A percentile compares a stretch with the other conserved stretches of the same genome.
These are phyloP conservation scores for Magnusiomyces ingens DNA, from an alignment of 1,139 yeast genomes.

Conservation along the genomic window DNA sequence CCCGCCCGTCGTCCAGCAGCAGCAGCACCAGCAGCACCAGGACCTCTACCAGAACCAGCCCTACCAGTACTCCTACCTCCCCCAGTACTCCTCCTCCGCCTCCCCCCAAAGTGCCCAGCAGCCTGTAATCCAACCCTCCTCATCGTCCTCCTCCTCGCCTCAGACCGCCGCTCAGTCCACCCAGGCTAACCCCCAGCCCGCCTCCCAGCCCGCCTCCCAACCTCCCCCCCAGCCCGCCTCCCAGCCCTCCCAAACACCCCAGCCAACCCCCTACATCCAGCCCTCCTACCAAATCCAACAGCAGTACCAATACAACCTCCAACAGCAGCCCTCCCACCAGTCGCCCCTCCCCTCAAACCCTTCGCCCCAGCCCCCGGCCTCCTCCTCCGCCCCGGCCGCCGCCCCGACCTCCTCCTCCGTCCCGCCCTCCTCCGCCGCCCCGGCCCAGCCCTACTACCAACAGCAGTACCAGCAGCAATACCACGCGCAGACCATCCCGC, in stretches of 20 bases:
- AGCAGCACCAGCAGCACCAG: background rate
- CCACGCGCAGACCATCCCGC: too few relatives aligned
- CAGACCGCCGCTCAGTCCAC: background rate
- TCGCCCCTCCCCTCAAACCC: background rate
- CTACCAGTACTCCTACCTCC: background rate
- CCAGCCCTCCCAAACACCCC: background rate
- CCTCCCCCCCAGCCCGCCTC: background rate
- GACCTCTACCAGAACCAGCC: background rate
- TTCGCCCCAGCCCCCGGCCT: too few relatives aligned
- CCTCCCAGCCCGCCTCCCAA: background rate
- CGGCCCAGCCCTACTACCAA: background rate
- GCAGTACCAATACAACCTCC: constrained; percentile 23
- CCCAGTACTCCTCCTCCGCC: background rate
- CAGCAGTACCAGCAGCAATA: too few relatives aligned
- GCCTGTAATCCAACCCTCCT: background rate
- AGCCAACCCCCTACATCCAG: constrained; percentile 17
- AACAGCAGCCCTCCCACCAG: constrained; percentile 23
- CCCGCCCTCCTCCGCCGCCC: too few relatives aligned
- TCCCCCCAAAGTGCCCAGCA: too few relatives aligned
- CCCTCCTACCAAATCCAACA: constrained; percentile 31
- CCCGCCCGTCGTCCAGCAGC: background rate
- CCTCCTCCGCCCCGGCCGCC: background rate
- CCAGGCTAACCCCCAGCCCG: background rate
- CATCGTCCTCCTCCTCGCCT: background rate
- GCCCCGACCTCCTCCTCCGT: too few relatives aligned